A percentile compares a stretch with the other conserved stretches of the same genome.
These are phyloP conservation scores for Kregervanrija fluxuum DNA, from an alignment of 805 yeast species.

Conservation along the genomic window DNA sequence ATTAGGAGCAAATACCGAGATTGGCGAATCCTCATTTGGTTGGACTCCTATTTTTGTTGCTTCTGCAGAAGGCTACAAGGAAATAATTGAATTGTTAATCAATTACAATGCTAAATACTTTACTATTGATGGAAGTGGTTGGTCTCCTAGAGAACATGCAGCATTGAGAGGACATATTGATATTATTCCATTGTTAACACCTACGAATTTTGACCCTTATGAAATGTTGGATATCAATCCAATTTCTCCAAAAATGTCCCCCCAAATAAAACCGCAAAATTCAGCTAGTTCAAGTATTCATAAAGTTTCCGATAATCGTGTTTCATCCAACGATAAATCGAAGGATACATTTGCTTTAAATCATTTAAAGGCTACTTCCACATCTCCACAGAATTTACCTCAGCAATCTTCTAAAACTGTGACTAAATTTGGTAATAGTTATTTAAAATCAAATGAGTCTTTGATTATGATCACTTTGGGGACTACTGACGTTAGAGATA, in stretches of 20 bases:
- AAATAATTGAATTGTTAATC: conserved; percentile 50
- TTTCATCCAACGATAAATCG: conserved; percentile 1
- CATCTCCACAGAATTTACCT: conserved; percentile 9
- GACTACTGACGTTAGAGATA: conserved; percentile 67
- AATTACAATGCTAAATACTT: conserved; percentile 46
- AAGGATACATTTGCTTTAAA: conserved; percentile 11
- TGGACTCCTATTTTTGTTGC: conserved; percentile 95
- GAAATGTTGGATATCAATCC: conserved; percentile 13
- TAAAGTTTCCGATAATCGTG: conserved; percentile 15
- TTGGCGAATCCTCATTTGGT: conserved; percentile 71
- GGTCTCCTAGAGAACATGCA: conserved; percentile 98
- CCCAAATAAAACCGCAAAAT: conserved; percentile 29
- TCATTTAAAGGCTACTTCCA: neutral
- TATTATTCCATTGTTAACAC: conserved; percentile 56
- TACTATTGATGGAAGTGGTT: conserved; percentile 73
- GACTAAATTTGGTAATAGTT: conserved; percentile 82
- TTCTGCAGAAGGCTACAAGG: conserved; percentile 71
- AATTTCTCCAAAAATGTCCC: conserved; percentile 21
- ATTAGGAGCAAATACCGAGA: conserved; percentile 64
- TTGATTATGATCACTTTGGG: conserved; percentile 80
- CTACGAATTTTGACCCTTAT: conserved; percentile 34
- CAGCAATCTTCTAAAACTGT: conserved; percentile 38
- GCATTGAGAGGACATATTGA: conserved; percentile 78
- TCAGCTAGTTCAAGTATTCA: conserved; percentile 17
- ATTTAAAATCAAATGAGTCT: conserved; percentile 55